Conservation (phyloP, 2,329 filamentous ascomycete species). For the Hypoxylon sp. region DNA sequence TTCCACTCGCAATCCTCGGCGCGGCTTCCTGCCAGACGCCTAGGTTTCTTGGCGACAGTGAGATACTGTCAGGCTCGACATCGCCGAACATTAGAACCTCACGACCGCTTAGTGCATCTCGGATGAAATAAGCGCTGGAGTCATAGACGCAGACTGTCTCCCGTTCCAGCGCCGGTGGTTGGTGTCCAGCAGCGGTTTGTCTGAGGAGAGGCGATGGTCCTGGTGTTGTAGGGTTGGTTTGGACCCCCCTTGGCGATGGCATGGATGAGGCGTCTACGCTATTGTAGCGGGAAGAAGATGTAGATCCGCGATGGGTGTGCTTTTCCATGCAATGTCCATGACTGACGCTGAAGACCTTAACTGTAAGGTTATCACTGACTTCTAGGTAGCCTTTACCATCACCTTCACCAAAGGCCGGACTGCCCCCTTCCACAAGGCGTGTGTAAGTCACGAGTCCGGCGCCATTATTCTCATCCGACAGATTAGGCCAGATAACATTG, state of each 20-base stretch:
- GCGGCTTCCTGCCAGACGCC: slow-evolving; percentile 89
- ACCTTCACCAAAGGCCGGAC: slow-evolving; percentile 81
- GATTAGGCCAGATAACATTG: slow-evolving; percentile 96
- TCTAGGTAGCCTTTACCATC: slow-evolving; percentile 85
- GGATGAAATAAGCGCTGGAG: slow-evolving; percentile 93
- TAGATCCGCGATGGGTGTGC: slow-evolving; percentile 70
- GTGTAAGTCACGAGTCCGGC: slow-evolving; percentile 92
- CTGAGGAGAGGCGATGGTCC: slow-evolving; percentile 40
- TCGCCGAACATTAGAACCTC: slow-evolving; percentile 96
- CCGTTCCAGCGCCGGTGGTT: slow-evolving; percentile 41
- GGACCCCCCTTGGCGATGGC: slow-evolving; percentile 37
- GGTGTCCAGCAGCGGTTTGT: slow-evolving; percentile 40
- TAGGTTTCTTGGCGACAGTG: slow-evolving; percentile 80
- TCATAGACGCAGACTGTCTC: slow-evolving; percentile 76
- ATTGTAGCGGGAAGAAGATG: slow-evolving; percentile 59
- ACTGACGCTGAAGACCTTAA: slow-evolving; percentile 86
- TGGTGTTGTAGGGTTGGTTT: slow-evolving; percentile 40
- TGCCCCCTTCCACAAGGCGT: slow-evolving; percentile 87
- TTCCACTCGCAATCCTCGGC: slow-evolving; percentile 78
- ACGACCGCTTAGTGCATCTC: slow-evolving; percentile 71
- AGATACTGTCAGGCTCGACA: slow-evolving; percentile 90
- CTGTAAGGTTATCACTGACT: slow-evolving; percentile 86
- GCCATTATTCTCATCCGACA: slow-evolving; percentile 95
- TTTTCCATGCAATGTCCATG: slow-evolving; percentile 88
- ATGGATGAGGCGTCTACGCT: slow-evolving; percentile 55